phyloP scores from a whole-genome alignment of 1,284 basidiomycete genomes.

The Volvariella surrecta region DNA sequence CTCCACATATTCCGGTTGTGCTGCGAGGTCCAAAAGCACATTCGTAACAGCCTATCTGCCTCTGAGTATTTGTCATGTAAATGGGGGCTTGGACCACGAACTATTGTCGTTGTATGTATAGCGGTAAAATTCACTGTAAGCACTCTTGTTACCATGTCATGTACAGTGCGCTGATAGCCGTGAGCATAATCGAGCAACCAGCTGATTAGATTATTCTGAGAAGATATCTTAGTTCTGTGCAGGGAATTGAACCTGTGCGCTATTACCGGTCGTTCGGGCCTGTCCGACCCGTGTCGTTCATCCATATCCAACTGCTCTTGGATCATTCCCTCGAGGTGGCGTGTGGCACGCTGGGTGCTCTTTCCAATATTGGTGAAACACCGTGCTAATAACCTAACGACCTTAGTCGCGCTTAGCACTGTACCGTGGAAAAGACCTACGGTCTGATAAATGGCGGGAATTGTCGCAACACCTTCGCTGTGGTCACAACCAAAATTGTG shows the following conservation, averaged over 20 bases:
- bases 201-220: conserved; percentile 2
- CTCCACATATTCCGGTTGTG: conserved; percentile 28
- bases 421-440: conserved; percentile 18
- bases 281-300: conserved; percentile 24
- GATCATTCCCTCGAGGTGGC: conserved; percentile 29
- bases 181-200: conserved; percentile 2
- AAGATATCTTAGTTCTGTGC: too few species aligned
- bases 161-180: background rate
- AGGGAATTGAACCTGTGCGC: background rate
- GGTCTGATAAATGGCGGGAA: conserved; percentile 30
- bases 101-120: conserved; percentile 3
- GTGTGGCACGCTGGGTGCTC: conserved; percentile 20
- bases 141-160: background rate
- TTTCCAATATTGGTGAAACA: conserved; percentile 17
- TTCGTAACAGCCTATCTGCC: conserved; percentile 20
- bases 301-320: conserved; percentile 29
- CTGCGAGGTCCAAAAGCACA: conserved; percentile 32
- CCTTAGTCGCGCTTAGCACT: too few species aligned
- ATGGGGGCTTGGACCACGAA: conserved; percentile 15
- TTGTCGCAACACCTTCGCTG: conserved; percentile 21
- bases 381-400: conserved; percentile 17
- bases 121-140: conserved; percentile 5
- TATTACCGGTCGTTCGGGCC: conserved; percentile 21
- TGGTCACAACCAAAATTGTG: conserved; percentile 25
- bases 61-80: conserved; percentile 13